Conservation (phyloP, 2,329 filamentous ascomycete species). For the Sordariomycetes sp. region DNA sequence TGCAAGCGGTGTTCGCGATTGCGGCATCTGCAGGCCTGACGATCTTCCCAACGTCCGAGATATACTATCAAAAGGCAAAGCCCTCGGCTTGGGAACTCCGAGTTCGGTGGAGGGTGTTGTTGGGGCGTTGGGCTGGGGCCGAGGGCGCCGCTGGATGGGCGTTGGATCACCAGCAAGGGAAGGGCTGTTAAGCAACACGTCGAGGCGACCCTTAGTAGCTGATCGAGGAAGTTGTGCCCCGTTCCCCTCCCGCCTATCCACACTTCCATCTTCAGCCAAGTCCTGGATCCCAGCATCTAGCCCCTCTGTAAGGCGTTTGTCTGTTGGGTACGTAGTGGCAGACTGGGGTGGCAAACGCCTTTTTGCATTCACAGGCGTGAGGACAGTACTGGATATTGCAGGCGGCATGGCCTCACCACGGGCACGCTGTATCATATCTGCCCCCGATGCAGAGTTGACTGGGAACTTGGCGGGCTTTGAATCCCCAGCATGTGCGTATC, state of each 20-base stretch:
- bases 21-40: background rate
- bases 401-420: too few relatives aligned
- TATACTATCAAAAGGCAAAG: conserved; percentile 28
- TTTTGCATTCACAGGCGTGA: conserved; percentile 28
- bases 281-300: conserved; percentile 23
- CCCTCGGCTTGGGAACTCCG: conserved; percentile 27
- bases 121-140: conserved; percentile 11
- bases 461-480: background rate
- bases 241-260: conserved; percentile 4
- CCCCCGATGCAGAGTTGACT: background rate
- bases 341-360: conserved; percentile 8
- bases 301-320: conserved; percentile 10
- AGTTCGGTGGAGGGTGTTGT: conserved; percentile 12
- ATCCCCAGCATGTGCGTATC: too few relatives aligned
- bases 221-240: conserved; percentile 2
- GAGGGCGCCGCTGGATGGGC: conserved; percentile 14
- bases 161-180: conserved; percentile 11
- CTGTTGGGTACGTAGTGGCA: conserved; percentile 4
- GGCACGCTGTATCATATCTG: background rate
- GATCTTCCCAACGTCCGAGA: conserved; percentile 1
- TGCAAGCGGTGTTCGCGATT: conserved; percentile 1
- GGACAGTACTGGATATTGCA: conserved; percentile 14
- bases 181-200: conserved; percentile 21
- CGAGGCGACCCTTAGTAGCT: conserved; percentile 18
- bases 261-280: conserved; percentile 3